These are phyloP conservation scores for Mycena belliarum DNA, from an alignment of 768 basidiomycete species.

Conservation along the genomic window DNA sequence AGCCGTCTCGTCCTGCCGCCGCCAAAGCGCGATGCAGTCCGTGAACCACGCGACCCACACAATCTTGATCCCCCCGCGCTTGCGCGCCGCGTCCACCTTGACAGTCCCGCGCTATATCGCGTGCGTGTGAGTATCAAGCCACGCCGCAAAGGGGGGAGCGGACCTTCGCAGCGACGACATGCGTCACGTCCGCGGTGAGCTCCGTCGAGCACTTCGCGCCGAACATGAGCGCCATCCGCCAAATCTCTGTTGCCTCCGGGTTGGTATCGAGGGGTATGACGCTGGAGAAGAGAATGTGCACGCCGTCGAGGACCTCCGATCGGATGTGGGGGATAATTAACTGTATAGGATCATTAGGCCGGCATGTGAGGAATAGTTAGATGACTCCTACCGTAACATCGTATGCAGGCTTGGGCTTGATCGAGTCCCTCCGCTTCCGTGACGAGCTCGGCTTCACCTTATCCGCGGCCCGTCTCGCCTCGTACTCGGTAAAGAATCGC, in stretches of 20 bases:
- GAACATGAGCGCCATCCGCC: conserved; percentile 84
- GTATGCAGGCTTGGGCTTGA: conserved; percentile 38
- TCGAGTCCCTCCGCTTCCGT: conserved; percentile 29
- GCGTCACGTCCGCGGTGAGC: conserved; percentile 68
- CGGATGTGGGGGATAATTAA: conserved; percentile 85
- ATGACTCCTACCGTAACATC: conserved; percentile 78
- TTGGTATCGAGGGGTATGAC: conserved; percentile 88
- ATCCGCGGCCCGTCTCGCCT: conserved; percentile 37
- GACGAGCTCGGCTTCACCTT: conserved; percentile 28
- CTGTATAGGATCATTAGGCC: conserved; percentile 40
- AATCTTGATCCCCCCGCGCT: conserved; percentile 75
- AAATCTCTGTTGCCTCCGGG: conserved; percentile 81
- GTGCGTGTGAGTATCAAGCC: neutral
- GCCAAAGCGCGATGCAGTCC: conserved; percentile 89
- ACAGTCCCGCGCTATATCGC: conserved; percentile 76
- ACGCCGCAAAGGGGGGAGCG: conserved; percentile 12
- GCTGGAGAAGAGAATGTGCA: conserved; percentile 89
- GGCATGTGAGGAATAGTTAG: conserved; percentile 1
- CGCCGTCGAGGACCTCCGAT: conserved; percentile 69
- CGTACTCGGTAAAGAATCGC: conserved; percentile 73
- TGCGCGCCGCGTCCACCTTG: conserved; percentile 85
- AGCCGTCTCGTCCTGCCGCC: conserved; percentile 71
- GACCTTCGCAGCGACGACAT: conserved; percentile 91
- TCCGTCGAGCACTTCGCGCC: conserved; percentile 82
- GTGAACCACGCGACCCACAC: conserved; percentile 91